Percentiles rank a stretch among this genome's conserved stretches.
Evolutionary conservation across 345 rosid genomes (phyloP).

Genomic region (Trapa bicornis): DNA sequence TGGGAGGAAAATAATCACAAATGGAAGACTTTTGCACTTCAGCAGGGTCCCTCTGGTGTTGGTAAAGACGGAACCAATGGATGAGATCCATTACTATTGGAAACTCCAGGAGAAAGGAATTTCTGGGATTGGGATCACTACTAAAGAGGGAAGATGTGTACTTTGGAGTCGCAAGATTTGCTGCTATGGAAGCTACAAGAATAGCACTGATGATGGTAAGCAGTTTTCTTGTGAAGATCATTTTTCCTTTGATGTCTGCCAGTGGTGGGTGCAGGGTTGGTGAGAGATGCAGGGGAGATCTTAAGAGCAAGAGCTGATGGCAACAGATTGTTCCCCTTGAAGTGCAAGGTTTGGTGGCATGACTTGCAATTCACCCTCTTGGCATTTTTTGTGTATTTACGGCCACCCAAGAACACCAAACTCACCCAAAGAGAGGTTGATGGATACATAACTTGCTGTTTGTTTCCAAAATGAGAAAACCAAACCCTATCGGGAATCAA

Average conservation of each 20-base stretch:
- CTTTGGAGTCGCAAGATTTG: background rate
- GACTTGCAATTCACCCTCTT: constrained; percentile 83
- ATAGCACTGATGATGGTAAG: constrained; percentile 27
- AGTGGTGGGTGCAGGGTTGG: constrained; percentile 6
- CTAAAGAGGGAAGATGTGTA: constrained; percentile 9
- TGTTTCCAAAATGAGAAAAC: background rate
- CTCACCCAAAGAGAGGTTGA: too few species aligned
- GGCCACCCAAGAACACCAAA: background rate
- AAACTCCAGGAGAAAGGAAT: constrained; percentile 11
- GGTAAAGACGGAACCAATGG: background rate
- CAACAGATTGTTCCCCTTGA: constrained; percentile 35
- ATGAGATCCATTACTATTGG: background rate
- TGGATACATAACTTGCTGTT: background rate
- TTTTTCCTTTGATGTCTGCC: background rate
- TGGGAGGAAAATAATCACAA: constrained; percentile 58
- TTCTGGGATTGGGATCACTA: constrained; percentile 2
- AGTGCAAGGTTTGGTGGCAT: constrained; percentile 64
- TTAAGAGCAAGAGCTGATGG: background rate
- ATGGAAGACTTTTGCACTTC: constrained; percentile 21
- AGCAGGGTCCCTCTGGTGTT: constrained; percentile 11
- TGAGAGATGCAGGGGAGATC: background rate
- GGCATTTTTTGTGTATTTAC: background rate
- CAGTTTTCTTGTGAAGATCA: constrained; percentile 21
- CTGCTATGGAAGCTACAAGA: constrained; percentile 15
- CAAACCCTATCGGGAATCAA: background rate